Conservation (phyloP, 2,329 filamentous ascomycete species). For the Microascus cirrosus region DNA sequence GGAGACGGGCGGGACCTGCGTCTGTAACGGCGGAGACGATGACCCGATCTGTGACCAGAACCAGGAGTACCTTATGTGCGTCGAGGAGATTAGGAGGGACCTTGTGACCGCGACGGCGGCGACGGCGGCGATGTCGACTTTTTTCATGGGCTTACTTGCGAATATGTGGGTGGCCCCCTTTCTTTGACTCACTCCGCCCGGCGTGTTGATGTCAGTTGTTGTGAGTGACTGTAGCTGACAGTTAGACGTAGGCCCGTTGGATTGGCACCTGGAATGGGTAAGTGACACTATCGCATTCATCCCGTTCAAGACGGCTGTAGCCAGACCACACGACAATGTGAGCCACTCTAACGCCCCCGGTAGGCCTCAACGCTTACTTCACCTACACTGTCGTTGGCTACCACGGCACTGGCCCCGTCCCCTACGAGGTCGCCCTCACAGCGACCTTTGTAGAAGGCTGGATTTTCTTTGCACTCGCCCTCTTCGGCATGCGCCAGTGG, state of each 20-base stretch:
- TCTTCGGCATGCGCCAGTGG: constrained; percentile 79
- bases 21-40: constrained; percentile 45
- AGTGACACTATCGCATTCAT: not conserved
- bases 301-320: not conserved
- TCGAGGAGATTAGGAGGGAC: constrained; percentile 58
- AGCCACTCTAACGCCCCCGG: not conserved
- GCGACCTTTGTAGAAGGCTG: constrained; percentile 84
- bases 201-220: not conserved
- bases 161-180: constrained; percentile 45
- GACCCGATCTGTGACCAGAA: constrained; percentile 43
- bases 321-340: constrained; percentile 4
- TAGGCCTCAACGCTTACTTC: constrained; percentile 74
- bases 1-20: constrained; percentile 63
- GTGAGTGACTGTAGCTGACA: constrained; percentile 3
- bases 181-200: not conserved
- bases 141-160: constrained; percentile 73
- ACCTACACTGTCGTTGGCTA: constrained; percentile 65
- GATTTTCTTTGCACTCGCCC: constrained; percentile 69
- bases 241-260: constrained; percentile 20
- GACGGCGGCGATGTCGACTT: constrained; percentile 67
- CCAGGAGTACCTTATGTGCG: constrained; percentile 52
- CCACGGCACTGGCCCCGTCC: constrained; percentile 62
- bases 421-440: constrained; percentile 67
- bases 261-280: constrained; percentile 26
- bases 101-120: constrained; percentile 77